phyloP scores from a whole-genome alignment of 2,329 filamentous ascomycete species.

The Colletotrichum sp. region DNA sequence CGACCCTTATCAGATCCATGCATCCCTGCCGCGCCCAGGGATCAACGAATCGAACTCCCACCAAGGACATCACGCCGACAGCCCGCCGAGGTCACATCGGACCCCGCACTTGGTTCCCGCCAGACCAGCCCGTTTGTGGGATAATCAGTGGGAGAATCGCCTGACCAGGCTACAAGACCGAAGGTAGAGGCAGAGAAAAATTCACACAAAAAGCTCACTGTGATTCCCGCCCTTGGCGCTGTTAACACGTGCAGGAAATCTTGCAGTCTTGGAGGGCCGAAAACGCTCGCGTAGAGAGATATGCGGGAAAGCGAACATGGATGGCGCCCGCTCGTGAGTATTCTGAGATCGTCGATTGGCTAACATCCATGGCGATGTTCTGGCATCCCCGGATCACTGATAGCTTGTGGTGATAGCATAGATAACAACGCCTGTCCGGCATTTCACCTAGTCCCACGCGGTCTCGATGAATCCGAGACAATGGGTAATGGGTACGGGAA shows the following conservation, averaged over 20 bases:
- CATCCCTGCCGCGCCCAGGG: neutral
- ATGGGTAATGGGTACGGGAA: neutral
- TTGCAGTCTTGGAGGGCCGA: neutral
- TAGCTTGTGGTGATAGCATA: conserved; percentile 2
- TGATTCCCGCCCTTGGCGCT: neutral
- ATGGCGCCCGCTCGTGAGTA: neutral
- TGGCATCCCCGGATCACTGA: neutral
- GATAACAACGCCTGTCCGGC: neutral
- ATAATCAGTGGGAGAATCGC: neutral
- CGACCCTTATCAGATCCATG: conserved; percentile 15
- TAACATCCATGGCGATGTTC: neutral
- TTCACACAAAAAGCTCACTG: neutral
- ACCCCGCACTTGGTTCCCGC: conserved; percentile 5
- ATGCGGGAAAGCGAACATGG: neutral
- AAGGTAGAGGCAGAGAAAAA: neutral
- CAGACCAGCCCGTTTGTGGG: neutral
- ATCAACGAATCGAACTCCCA: neutral
- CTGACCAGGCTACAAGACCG: neutral
- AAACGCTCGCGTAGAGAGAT: neutral
- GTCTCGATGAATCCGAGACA: neutral
- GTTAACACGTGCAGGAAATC: neutral
- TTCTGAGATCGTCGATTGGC: neutral
- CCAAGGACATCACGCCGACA: neutral
- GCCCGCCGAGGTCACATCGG: conserved; percentile 1
- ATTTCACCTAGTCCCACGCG: neutral